These are phyloP conservation scores for Diaporthe longicolla DNA, from an alignment of 2,329 filamentous ascomycete genomes.

Conservation along the genomic window DNA sequence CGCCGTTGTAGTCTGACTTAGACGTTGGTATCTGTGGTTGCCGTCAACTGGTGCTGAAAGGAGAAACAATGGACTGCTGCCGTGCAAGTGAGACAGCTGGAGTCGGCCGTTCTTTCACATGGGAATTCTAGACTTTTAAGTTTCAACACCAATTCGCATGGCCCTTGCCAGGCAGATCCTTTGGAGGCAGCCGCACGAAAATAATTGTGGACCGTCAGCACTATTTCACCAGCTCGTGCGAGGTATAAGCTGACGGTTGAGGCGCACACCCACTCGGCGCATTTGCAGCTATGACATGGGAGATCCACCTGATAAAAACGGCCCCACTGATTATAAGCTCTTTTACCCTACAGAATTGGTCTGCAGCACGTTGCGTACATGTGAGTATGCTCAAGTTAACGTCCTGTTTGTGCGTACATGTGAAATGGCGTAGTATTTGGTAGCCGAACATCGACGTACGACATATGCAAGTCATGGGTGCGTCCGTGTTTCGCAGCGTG, in stretches of 20 bases:
- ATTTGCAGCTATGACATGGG: neutral
- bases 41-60: no score
- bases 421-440: neutral
- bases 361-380: neutral
- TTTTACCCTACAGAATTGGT: neutral
- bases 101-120: neutral
- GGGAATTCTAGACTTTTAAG: neutral
- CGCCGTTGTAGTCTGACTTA: neutral
- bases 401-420: no score
- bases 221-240: neutral
- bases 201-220: constrained; percentile 23
- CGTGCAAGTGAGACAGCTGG: neutral
- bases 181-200: constrained; percentile 14
- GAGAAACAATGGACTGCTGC: neutral
- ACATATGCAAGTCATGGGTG: neutral
- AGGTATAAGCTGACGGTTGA: constrained; percentile 10
- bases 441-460: neutral
- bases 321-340: neutral
- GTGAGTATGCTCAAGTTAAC: no score
- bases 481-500: neutral
- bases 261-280: neutral
- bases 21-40: neutral
- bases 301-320: neutral
- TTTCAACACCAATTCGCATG: neutral
- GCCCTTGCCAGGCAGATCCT: neutral